Evolutionary conservation across 345 rosid genomes (phyloP).

Genomic region (Odontarrhena argentea): DNA sequence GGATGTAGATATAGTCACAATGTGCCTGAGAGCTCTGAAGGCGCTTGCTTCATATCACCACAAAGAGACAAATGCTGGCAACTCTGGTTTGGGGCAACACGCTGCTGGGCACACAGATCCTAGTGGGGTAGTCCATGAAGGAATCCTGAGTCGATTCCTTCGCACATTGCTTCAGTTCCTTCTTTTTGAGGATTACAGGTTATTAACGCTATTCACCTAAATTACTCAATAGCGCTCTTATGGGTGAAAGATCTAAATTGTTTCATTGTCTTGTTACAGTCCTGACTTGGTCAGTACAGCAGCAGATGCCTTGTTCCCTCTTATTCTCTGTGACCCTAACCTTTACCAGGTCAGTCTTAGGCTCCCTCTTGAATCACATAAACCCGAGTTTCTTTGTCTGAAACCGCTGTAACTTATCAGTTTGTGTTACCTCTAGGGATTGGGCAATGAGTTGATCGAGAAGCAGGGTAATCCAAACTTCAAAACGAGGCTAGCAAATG

Average conservation of each 20-base stretch:
- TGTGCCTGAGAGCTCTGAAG: slow-evolving; percentile 86
- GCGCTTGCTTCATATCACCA: slow-evolving; percentile 92
- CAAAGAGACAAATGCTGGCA: slow-evolving; percentile 68
- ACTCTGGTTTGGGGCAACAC: slow-evolving; percentile 68
- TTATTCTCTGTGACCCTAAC: slow-evolving; percentile 89
- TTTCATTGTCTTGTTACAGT: slow-evolving; percentile 44
- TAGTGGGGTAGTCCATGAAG: slow-evolving; percentile 63
- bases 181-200: slow-evolving; percentile 97
- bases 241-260: background rate
- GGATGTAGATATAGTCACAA: slow-evolving; percentile 84
- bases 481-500: slow-evolving; percentile 68
- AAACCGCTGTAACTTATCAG: slow-evolving; percentile 9
- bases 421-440: slow-evolving; percentile 48
- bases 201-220: slow-evolving; percentile 20
- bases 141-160: slow-evolving; percentile 76
- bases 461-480: slow-evolving; percentile 61
- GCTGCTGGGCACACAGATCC: slow-evolving; percentile 56
- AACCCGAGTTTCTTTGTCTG: slow-evolving; percentile 19
- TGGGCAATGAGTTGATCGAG: slow-evolving; percentile 79
- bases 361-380: background rate
- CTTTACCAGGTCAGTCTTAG: slow-evolving; percentile 71
- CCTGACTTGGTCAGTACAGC: slow-evolving; percentile 86
- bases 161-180: slow-evolving; percentile 73
- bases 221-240: background rate
- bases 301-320: slow-evolving; percentile 93